Base-by-base conservation (phyloP, 495 filamentous ascomycete genomes). In the Xylaria bambusicola region DNA sequence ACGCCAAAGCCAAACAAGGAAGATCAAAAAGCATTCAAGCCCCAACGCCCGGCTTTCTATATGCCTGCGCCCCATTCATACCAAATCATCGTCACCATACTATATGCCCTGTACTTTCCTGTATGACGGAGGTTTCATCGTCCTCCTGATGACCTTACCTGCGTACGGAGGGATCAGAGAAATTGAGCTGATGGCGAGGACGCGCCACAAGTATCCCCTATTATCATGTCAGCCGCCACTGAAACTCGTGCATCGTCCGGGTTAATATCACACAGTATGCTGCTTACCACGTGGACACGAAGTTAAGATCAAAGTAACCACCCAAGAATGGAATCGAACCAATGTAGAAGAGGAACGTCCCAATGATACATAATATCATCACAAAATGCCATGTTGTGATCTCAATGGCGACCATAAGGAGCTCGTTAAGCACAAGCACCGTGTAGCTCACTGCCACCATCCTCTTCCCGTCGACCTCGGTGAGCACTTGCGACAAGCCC, bases 331-430 rank as follows among this genome's bases (percentile, higher is more conserved):
- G 95, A 24, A 99, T 78, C 56, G 84, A 90, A 12, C 84, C 91
- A 6, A 95, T 78, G 67, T 91, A 99, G 36, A 93, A 60, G 29
- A 89, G 60, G 18, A 87, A 84, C 0, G 95, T 99, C 2, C 91
- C 92, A 2, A 96, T 58, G 51, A 97, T 82, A 42, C 82, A 85
- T 59, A 92, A 74, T 36, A 95, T 86, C 94, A 98, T 99, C 58
- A 96, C 82, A 44, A 87, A 86, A 69, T 99, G 95, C 95, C 95
- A 98, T 6, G 95, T 99, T 9, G 91, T 96, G 65, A 99, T 88
- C 64, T 97, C 90, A 41, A 93, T 87, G 5, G 93, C 92, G 10
- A 97, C 94, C 95, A 99, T 99, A 47, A 93, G 81, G 52, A 99
- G 80, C 70, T 99, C 95, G 69, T 97, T 98, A 51, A 99, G 75